phyloP scores from a whole-genome alignment of 345 rosid species.

The Rhizophora apiculata region DNA sequence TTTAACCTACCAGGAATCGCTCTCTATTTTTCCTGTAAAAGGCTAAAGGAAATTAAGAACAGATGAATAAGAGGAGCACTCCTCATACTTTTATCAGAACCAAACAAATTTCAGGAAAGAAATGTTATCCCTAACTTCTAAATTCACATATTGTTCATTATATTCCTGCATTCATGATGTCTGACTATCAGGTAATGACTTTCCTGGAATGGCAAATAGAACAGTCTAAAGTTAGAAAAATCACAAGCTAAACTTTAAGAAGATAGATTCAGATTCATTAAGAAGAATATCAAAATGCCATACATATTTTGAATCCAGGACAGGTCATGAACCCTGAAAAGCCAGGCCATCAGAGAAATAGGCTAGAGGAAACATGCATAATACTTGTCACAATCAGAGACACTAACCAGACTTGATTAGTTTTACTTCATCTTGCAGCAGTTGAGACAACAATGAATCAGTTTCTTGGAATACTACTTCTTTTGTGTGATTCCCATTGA shows the following conservation, averaged over 20 bases:
- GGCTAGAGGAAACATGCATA: constrained; percentile 6
- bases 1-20: constrained; percentile 91
- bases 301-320: neutral
- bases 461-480: too few relatives aligned
- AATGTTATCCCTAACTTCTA: neutral
- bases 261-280: neutral
- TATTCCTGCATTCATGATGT: constrained; percentile 46
- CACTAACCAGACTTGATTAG: constrained; percentile 26
- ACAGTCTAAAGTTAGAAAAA: constrained; percentile 9
- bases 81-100: neutral
- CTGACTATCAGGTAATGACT: constrained; percentile 33
- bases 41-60: constrained; percentile 34
- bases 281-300: neutral
- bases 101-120: neutral
- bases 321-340: too few relatives aligned
- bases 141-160: neutral
- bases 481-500: constrained; percentile 82
- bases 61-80: constrained; percentile 17
- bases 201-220: constrained; percentile 26
- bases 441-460: constrained; percentile 52
- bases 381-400: constrained; percentile 14
- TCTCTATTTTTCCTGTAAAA: constrained; percentile 74
- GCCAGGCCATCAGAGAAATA: neutral
- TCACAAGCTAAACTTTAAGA: neutral
- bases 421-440: constrained; percentile 40